A percentile compares a stretch with the other conserved stretches of the same genome.
phyloP scores from a whole-genome alignment of 768 basidiomycete species.

The Cubamyces lactineus region DNA sequence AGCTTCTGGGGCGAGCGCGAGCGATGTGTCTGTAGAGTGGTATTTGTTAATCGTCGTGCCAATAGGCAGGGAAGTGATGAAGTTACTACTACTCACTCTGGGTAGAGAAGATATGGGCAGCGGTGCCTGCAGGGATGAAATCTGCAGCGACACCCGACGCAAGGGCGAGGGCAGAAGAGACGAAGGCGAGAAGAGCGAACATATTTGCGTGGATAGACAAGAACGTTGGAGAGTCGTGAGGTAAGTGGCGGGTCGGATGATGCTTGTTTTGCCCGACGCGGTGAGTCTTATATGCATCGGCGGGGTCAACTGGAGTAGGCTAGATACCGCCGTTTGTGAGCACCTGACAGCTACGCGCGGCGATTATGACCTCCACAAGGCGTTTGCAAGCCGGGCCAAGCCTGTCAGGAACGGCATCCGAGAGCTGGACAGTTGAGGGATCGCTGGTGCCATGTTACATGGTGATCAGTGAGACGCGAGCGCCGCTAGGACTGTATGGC shows the following conservation, averaged over 20 bases:
- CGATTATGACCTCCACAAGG: too few relatives aligned
- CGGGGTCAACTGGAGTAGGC: too few relatives aligned
- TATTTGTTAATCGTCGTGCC: background rate
- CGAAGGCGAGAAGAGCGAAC: conserved; percentile 3
- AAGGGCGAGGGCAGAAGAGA: conserved; percentile 5
- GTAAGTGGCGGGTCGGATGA: background rate
- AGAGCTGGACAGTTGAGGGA: too few relatives aligned
- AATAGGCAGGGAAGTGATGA: too few relatives aligned
- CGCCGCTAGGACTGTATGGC: too few relatives aligned
- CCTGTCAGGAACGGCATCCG: too few relatives aligned
- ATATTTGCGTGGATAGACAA: background rate
- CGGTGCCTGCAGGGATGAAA: conserved; percentile 8
- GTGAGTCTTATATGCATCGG: background rate
- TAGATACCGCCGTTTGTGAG: too few relatives aligned
- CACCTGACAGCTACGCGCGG: too few relatives aligned
- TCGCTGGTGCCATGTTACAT: too few relatives aligned
- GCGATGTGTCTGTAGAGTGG: background rate
- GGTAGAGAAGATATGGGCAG: conserved; percentile 18
- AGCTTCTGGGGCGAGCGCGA: conserved; percentile 7
- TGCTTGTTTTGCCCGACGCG: background rate
- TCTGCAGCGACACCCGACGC: conserved; percentile 12
- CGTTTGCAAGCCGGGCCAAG: too few relatives aligned
- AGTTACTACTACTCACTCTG: background rate
- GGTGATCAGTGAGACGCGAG: too few relatives aligned
- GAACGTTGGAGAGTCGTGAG: background rate